Base-by-base conservation (phyloP, 768 basidiomycete species). In the Mycena polygramma region DNA sequence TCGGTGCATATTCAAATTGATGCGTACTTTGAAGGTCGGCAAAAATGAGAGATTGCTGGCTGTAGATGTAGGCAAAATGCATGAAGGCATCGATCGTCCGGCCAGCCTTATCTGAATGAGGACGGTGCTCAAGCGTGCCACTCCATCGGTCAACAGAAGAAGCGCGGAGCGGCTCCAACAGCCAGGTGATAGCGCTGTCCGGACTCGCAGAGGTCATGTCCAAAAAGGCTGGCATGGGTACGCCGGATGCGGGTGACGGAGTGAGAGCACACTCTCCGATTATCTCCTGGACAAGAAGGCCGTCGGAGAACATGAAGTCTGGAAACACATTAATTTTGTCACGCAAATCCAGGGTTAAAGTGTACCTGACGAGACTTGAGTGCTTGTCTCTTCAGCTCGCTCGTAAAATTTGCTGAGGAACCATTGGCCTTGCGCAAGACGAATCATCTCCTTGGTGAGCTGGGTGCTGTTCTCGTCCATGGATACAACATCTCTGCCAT, bases 271-370 rank as follows among this genome's bases (percentile, higher is more conserved):
- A 35, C 3, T 43, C 26, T 1, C 37, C 54, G 11, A 65, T n/a
- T 41, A 65, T 41, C 36, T 65, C 63, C 11, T 52, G 63, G 15
- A 57, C 63, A 7, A 65, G 54, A 8, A 65, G 43, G 6, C 53
- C 63, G 13, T 46, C 11, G 4, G 63, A 45, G n/a, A 65, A 65
- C 7, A 35, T n/a, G 41, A 65, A 65, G 45, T 65, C 63, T 65
- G 20, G 43, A 55, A 2, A 15, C 30, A 15, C 26, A 30, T 53
- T 30, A 53, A 24, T 26, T 30, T 15, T 13, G 20, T 11, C 15
- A 4, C 17, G 14, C 4, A 30, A 53, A 15, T 46, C 46, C 26
- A 30, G 15, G 51, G 30, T 51, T 14, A 30, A 53, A 7, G 9
- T 53, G 13, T 7, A 65, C 63, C 49, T 20, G 22, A 17, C 7